A percentile compares a stretch with the other conserved stretches of the same genome.
Conservation (phyloP, 1,284 basidiomycete genomes). For the Marasmius tenuissimus region DNA sequence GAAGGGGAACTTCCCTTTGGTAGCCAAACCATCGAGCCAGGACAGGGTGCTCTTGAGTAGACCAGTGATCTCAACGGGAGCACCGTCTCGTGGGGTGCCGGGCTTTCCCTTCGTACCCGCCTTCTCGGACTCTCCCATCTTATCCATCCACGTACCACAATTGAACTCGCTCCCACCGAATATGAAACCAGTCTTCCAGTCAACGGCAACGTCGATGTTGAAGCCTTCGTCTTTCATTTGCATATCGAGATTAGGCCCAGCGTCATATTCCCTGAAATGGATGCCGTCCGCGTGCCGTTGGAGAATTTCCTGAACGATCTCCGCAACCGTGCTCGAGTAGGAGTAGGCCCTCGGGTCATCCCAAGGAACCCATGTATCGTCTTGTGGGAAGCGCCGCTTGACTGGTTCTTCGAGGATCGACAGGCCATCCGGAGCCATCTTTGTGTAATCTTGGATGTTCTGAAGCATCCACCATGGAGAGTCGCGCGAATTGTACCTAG, state of each 20-base stretch:
- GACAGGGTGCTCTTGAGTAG: slow-evolving; percentile 89
- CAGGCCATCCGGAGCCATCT: slow-evolving; percentile 82
- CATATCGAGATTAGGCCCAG: slow-evolving; percentile 92
- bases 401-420: slow-evolving; percentile 81
- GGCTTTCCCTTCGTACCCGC: slow-evolving; percentile 95
- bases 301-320: slow-evolving; percentile 94
- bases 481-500: slow-evolving; percentile 87
- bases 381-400: slow-evolving; percentile 88
- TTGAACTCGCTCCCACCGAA: slow-evolving; percentile 86
- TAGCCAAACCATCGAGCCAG: slow-evolving; percentile 79
- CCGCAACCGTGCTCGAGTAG: slow-evolving; percentile 81
- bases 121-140: slow-evolving; percentile 90
- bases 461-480: slow-evolving; percentile 99
- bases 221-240: slow-evolving; percentile 95
- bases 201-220: slow-evolving; percentile 90
- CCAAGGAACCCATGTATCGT: slow-evolving; percentile 94
- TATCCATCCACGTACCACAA: slow-evolving; percentile 96
- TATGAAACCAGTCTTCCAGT: slow-evolving; percentile 93
- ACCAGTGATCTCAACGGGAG: slow-evolving; percentile 94
- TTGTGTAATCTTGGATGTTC: slow-evolving; percentile 94
- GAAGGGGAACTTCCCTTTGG: slow-evolving; percentile 80
- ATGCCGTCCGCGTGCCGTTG: slow-evolving; percentile 94
- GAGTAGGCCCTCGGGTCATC: slow-evolving; percentile 84
- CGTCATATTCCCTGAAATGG: slow-evolving; percentile 94
- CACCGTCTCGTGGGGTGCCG: slow-evolving; percentile 93